Evolutionary conservation across 108 stramenopile species (phyloP), one percentile per base, ranked within the genome.

Genomic region (Poteriospumella lacustris): DNA sequence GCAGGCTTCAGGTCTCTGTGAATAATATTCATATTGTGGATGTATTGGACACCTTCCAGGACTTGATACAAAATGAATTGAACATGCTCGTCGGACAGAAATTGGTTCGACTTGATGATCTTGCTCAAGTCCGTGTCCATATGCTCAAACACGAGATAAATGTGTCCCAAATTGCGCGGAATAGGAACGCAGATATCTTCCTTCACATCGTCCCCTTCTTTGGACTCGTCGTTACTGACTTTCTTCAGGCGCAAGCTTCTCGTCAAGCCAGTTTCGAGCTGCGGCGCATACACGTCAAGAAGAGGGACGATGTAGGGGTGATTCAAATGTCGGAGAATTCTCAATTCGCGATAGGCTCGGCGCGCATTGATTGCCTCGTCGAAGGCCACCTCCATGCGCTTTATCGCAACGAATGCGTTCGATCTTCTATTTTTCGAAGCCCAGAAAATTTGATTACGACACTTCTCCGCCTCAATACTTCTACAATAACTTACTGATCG

Each of bases 111-210:
- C 87, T 94, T 94, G 81, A 97, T 96, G 38, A 99, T 87, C 86
- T 99, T 99, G 88, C 95, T 93, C 68, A 99, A 82, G 81, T 99
- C 98, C 5, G 98, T 99, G 82, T 99, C 98, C 2, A 97, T 93
- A 75, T 91, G 92, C 85, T 92, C 86, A 41, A 88, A 84, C 43
- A 89, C 76, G 12, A 87, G 52, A 82, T 83, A 85, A 38, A 86
- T 75, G 36, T 80, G 15, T 9, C 47, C 70, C 70, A 73, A 73
- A 33, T 34, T 64, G 28, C 31, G 28, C 5, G 60, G 60, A 64
- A 64, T 64, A 64, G 15, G 15, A 56, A 19, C 24, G 24, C 15
- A 24, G 24, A 19, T 56, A 19, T 56, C 24, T 19, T 19, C 24
- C 24, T 19, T 56, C 15, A 56, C 24, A 56, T 56, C 52, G 24